A percentile compares a stretch with the other conserved stretches of the same genome.
Evolutionary conservation across 805 yeast species (phyloP).

Genomic region (Saturnispora hagleri): DNA sequence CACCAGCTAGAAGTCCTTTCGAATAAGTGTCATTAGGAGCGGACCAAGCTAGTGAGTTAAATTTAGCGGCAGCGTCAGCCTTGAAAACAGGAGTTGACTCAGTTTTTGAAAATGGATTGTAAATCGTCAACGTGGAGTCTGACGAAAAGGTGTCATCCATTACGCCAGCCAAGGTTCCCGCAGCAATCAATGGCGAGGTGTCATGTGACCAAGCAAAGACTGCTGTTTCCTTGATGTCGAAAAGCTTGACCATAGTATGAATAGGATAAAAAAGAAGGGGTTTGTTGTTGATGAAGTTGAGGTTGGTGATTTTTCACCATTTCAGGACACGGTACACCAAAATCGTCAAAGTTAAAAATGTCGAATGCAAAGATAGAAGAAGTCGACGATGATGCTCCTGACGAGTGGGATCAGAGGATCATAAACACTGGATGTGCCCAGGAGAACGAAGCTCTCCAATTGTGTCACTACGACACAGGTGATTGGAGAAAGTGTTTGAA

Average conservation of each 20-base stretch:
- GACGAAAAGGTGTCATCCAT: conserved; percentile 82
- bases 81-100: conserved; percentile 31
- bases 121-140: conserved; percentile 66
- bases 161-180: conserved; percentile 96
- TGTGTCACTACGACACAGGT: conserved; percentile 73
- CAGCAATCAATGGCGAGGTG: conserved; percentile 63
- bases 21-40: conserved; percentile 40
- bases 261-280: not conserved
- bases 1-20: conserved; percentile 69
- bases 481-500: conserved; percentile 71
- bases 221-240: conserved; percentile 77
- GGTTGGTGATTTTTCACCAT: not conserved
- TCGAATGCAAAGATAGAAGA: not conserved
- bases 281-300: conserved; percentile 13
- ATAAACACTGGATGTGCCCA: conserved; percentile 67
- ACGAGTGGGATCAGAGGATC: conserved; percentile 71
- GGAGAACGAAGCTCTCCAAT: conserved; percentile 59
- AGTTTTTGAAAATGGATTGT: conserved; percentile 49
- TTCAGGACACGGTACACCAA: not conserved
- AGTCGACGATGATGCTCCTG: conserved; percentile 52
- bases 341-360: not conserved
- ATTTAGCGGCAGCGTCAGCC: conserved; percentile 46
- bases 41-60: conserved; percentile 83
- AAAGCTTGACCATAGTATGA: conserved; percentile 61
- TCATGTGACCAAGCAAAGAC: conserved; percentile 95